Evolutionary conservation across 2,329 filamentous ascomycete species (phyloP).

Genomic region (Colletotrichum camelliae): DNA sequence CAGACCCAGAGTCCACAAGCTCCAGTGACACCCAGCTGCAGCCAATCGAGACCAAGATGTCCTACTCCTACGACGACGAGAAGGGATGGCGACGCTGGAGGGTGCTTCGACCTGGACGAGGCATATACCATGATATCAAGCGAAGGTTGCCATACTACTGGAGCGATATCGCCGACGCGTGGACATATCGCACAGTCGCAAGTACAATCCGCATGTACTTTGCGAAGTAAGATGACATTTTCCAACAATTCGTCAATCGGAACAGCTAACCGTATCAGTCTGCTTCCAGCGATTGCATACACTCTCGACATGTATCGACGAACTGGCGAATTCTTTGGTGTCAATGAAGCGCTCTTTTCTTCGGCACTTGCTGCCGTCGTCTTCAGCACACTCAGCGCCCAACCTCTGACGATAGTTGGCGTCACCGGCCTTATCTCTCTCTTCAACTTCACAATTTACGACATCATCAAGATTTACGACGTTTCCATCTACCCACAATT

Average conservation of each 20-base stretch:
- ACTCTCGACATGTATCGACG: conserved; percentile 62
- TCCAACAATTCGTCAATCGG: neutral
- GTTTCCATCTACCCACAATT: conserved; percentile 56
- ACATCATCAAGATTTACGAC: conserved; percentile 56
- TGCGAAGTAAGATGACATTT: conserved; percentile 33
- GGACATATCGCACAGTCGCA: conserved; percentile 58
- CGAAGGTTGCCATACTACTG: conserved; percentile 59
- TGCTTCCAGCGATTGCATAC: conserved; percentile 64
- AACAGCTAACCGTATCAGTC: conserved; percentile 29
- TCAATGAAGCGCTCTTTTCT: conserved; percentile 61
- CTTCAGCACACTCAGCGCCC: conserved; percentile 55
- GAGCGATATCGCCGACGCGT: conserved; percentile 60
- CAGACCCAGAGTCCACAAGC: neutral
- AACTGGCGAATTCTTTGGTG: conserved; percentile 59
- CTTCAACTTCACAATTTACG: conserved; percentile 66
- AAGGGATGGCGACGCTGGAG: conserved; percentile 46
- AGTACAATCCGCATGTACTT: conserved; percentile 65
- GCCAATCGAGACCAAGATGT: neutral
- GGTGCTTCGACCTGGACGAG: conserved; percentile 48
- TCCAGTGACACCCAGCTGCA: neutral
- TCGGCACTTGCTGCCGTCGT: conserved; percentile 61
- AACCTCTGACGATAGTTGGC: conserved; percentile 62
- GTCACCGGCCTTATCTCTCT: conserved; percentile 59
- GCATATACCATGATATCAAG: conserved; percentile 60
- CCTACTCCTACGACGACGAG: conserved; percentile 38